phyloP scores from a whole-genome alignment of 2,329 filamentous ascomycete genomes.

The Arthrinium phaeospermum region DNA sequence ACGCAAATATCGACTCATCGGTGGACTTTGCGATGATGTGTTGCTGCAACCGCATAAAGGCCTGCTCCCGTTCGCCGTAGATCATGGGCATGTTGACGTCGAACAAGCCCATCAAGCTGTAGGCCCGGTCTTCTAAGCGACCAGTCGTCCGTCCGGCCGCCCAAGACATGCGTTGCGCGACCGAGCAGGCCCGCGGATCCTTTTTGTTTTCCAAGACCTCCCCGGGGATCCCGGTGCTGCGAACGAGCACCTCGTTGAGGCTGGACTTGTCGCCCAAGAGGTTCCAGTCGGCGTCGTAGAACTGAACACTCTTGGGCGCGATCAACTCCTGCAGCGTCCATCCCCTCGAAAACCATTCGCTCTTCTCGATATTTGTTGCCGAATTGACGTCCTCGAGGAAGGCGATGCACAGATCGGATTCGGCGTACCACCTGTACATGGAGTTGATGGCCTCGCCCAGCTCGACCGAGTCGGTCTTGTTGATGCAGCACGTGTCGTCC shows the following conservation, averaged over 20 bases:
- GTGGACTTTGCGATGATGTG: not conserved
- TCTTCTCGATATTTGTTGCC: not conserved
- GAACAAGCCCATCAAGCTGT: slow-evolving; percentile 36
- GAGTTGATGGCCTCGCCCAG: slow-evolving; percentile 23
- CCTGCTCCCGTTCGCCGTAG: slow-evolving; percentile 34
- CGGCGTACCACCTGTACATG: slow-evolving; percentile 29
- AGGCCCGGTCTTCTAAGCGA: slow-evolving; percentile 33
- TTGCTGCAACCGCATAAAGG: not conserved
- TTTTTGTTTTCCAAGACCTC: not conserved
- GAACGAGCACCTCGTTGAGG: not conserved
- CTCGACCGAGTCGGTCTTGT: slow-evolving; percentile 17
- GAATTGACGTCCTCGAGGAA: slow-evolving; percentile 27
- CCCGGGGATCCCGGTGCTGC: not conserved
- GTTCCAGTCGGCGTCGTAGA: not conserved
- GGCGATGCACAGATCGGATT: slow-evolving; percentile 26
- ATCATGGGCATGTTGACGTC: slow-evolving; percentile 36
- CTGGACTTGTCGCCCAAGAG: not conserved
- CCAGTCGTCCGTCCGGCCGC: slow-evolving; percentile 31
- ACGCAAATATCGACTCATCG: not conserved
- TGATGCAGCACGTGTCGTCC: slow-evolving; percentile 19
- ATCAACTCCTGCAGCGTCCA: slow-evolving; percentile 18
- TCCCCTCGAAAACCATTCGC: slow-evolving; percentile 4
- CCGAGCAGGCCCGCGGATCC: not conserved
- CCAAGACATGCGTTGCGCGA: slow-evolving; percentile 29
- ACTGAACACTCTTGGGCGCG: not conserved